Base-by-base conservation (phyloP, 495 filamentous ascomycete species). In the Cryomyces antarcticus region DNA sequence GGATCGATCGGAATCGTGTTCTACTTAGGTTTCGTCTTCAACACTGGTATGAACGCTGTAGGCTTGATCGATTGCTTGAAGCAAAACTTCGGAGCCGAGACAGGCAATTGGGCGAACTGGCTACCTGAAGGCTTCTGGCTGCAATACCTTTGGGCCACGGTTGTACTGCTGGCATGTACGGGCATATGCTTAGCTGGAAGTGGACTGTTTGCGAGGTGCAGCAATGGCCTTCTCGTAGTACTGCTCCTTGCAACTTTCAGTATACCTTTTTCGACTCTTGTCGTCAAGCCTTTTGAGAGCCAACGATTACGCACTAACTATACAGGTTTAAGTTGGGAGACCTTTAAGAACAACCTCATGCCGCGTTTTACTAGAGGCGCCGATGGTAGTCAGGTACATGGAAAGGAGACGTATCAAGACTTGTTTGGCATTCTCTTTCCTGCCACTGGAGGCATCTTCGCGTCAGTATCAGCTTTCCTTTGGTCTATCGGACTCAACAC, bases 1-100 rank as follows among this genome's bases (percentile, higher is more conserved):
- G 84, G 84, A n/a, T 82, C 79, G 4, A 93, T 93, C 41, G 84
- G 84, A 3, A 61, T 92, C n/a, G 75, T 93, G 6, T 88, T 92
- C 56, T 93, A 88, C 54, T 62, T 92, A 11, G 82, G 84, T 11
- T 77, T 78, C 47, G 78, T 82, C 1, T 71, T 93, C 55, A 92
- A 89, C 56, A 88, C 84, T 3, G 81, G 79, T 11, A 78, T 93
- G 69, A 93, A 93, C 52, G 77, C 86, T 9, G 82, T 89, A 29
- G 84, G 84, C 59, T 66, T 93, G 44, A 71, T 93, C 46, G 80
- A 89, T 55, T 89, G 83, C 50, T 60, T 93, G 36, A 75, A 69
- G 42, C 67, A 85, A 44, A 88, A 89, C 47, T 75, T 88, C 52
- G 82, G 82, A 0, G 51, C 60, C 3, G 47, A 58, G 31, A 62